Conservation (phyloP, 805 yeast species). For the Pichia phayaonensis region DNA sequence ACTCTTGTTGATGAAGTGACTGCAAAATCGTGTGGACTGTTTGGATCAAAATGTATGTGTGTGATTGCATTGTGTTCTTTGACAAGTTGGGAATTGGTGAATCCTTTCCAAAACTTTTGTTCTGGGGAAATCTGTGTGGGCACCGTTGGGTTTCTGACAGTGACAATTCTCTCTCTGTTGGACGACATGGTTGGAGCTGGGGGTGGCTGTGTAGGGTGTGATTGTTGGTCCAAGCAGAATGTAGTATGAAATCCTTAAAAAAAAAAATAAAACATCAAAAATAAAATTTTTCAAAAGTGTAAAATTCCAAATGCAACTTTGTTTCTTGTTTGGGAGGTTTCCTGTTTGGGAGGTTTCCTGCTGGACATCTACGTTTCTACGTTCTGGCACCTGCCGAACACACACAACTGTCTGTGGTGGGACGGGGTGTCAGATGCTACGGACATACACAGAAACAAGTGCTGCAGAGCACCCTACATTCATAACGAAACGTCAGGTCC, state of each 20-base stretch:
- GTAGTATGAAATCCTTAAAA: background rate
- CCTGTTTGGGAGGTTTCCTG: too few relatives aligned
- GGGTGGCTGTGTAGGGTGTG: background rate
- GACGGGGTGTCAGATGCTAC: too few relatives aligned
- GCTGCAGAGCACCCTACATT: too few relatives aligned
- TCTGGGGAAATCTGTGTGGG: constrained; percentile 88
- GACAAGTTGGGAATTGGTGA: constrained; percentile 73
- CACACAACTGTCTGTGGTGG: too few relatives aligned
- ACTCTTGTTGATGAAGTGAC: constrained; percentile 87
- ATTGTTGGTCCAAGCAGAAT: background rate
- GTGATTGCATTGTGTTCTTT: constrained; percentile 91
- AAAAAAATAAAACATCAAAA: background rate
- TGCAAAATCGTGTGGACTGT: constrained; percentile 84
- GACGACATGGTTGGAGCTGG: constrained; percentile 54
- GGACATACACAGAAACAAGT: too few relatives aligned
- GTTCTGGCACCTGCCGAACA: too few relatives aligned
- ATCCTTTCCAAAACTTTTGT: constrained; percentile 89
- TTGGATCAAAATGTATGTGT: constrained; percentile 82
- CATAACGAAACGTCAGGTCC: too few relatives aligned
- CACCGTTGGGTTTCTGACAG: constrained; percentile 62
- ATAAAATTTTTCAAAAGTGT: background rate
- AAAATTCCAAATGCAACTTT: too few relatives aligned
- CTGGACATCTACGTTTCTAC: too few relatives aligned
- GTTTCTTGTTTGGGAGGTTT: background rate
- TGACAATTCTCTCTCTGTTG: constrained; percentile 53